These are phyloP conservation scores for Blattamonas nauphoetae DNA, from an alignment of 78 protist genomes.

Conservation along the genomic window DNA sequence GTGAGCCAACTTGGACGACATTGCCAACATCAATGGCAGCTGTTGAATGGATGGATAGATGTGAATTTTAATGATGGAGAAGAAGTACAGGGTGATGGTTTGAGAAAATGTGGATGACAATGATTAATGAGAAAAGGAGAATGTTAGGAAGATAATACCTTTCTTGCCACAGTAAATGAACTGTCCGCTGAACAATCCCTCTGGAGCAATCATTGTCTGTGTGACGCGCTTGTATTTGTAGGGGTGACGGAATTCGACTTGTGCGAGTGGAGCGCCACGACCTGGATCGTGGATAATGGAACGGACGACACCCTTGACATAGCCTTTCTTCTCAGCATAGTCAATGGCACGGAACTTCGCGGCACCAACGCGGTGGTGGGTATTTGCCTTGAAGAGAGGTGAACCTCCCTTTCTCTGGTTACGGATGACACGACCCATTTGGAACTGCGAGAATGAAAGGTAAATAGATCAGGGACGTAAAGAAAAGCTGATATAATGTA, in stretches of 20 bases:
- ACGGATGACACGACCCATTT: slow-evolving; percentile 35
- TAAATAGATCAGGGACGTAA: no score
- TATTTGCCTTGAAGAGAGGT: slow-evolving; percentile 62
- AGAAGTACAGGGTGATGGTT: no score
- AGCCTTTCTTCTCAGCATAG: slow-evolving; percentile 93
- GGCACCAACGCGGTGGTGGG: slow-evolving; percentile 83
- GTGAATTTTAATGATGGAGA: no score
- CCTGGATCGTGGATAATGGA: slow-evolving; percentile 99
- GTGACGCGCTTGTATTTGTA: slow-evolving; percentile 56
- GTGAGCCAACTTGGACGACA: slow-evolving; percentile 76
- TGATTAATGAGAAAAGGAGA: no score
- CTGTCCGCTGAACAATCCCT: slow-evolving; percentile 99
- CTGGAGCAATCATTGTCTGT: slow-evolving; percentile 86
- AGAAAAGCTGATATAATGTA: no score
- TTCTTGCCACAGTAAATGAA: slow-evolving; percentile 87
- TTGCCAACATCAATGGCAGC: slow-evolving; percentile 90
- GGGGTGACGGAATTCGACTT: slow-evolving; percentile 83
- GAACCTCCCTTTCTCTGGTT: slow-evolving; percentile 56
- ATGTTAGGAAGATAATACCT: no score
- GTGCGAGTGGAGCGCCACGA: slow-evolving; percentile 98
- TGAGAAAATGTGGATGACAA: no score
- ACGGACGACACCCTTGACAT: slow-evolving; percentile 66
- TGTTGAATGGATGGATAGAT: background rate
- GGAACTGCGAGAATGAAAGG: no score
- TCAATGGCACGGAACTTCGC: slow-evolving; percentile 83